Evolutionary conservation across 805 yeast species (phyloP), one percentile per base, ranked within the genome.

Genomic region (Candida adriatica): DNA sequence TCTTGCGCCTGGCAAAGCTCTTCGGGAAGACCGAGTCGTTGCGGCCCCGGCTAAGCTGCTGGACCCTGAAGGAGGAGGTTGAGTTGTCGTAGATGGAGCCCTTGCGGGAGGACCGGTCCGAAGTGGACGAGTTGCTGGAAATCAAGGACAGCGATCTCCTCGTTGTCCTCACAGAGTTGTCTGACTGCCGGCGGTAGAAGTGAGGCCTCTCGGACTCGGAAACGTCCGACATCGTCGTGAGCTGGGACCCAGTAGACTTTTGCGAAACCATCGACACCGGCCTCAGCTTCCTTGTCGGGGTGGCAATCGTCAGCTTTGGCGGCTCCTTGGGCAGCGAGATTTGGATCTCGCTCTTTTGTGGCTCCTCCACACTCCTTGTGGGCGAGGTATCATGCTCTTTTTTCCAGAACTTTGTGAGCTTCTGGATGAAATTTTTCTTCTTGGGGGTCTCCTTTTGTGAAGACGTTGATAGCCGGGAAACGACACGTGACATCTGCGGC

Each of bases 231-330:
- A 62, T 55, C 4, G 65, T 62, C 1, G 76, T 68, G 26, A 58
- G 53, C 29, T 55, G 62, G 0, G 74, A 68, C n/a, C 66, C 56
- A 2, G 62, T 49, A 0, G 76, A 70, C 33, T 64, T 64, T 15
- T 71, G 67, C 0, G 80, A 74, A 1, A 73, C 48, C 24, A 65
- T 61, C 1, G 81, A 74, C 0, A 62, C 59, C 4, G 79, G 78
- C 30, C 79, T n/a, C n/a, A n/a, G n/a, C n/a, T n/a, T n/a, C n/a
- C n/a, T n/a, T n/a, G n/a, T n/a, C n/a, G n/a, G n/a, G n/a, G n/a
- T n/a, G n/a, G n/a, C n/a, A n/a, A n/a, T n/a, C n/a, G n/a, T n/a
- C 8, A 16, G 16, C 16, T 18, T 25, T 9, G 26, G 18, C 11
- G 23, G n/a, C 17, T 33, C 15, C 23, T 30, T 31, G 14, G 29